Conservation (phyloP, 2,329 filamentous ascomycete genomes). For the Apiospora malaysiana region DNA sequence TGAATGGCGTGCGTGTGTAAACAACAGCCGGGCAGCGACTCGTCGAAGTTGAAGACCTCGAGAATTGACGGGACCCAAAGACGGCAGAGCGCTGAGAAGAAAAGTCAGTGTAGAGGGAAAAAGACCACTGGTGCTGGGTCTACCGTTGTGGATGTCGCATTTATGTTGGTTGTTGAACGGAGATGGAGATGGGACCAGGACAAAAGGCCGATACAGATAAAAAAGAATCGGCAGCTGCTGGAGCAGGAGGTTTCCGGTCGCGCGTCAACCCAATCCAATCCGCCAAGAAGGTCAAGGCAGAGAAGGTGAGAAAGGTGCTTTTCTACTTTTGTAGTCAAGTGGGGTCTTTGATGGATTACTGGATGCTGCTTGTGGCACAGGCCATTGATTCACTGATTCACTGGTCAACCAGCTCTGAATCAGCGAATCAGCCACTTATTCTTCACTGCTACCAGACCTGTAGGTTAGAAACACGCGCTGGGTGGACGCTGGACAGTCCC, state of each 20-base stretch:
- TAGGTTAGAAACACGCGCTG: background rate
- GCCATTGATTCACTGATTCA: conserved; percentile 6
- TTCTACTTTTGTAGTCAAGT: conserved; percentile 10
- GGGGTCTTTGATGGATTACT: background rate
- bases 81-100: background rate
- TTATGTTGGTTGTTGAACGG: background rate
- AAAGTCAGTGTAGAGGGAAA: conserved; percentile 7
- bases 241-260: conserved; percentile 15
- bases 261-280: background rate
- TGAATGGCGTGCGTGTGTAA: background rate
- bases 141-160: conserved; percentile 8
- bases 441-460: background rate
- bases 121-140: conserved; percentile 5
- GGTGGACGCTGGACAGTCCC: background rate
- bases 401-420: conserved; percentile 12
- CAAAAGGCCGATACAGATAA: conserved; percentile 16
- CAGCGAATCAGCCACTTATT: conserved; percentile 9
- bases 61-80: background rate
- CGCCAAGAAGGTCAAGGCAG: background rate
- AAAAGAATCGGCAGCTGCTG: conserved; percentile 19
- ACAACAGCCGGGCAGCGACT: background rate
- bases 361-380: conserved; percentile 6
- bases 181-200: background rate
- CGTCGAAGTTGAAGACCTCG: background rate
- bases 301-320: background rate